phyloP scores from a whole-genome alignment of 2,329 filamentous ascomycete species.

The Penicillium janthinellum region DNA sequence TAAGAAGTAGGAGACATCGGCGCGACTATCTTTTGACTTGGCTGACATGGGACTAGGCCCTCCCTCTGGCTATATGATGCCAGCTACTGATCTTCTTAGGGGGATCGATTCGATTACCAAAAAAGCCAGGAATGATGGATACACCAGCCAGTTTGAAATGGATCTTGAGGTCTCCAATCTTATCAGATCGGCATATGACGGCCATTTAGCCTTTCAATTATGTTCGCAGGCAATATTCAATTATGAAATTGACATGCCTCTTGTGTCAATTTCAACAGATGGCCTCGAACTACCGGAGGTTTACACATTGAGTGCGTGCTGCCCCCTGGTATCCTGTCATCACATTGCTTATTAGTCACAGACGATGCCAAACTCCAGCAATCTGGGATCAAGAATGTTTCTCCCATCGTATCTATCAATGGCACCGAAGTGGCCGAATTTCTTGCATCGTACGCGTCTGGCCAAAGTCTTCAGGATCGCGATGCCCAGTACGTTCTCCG shows the following conservation, averaged over 20 bases:
- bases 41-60: conserved; percentile 41
- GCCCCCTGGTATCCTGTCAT: background rate
- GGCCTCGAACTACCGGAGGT: conserved; percentile 61
- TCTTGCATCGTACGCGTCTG: conserved; percentile 48
- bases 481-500: conserved; percentile 54
- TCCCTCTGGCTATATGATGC: conserved; percentile 54
- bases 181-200: conserved; percentile 62
- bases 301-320: conserved; percentile 40
- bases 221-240: conserved; percentile 48
- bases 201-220: conserved; percentile 50
- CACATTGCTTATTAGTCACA: conserved; percentile 11
- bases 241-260: conserved; percentile 43
- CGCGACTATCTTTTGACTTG: background rate
- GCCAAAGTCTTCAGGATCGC: conserved; percentile 56
- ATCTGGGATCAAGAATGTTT: conserved; percentile 40
- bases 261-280: conserved; percentile 64
- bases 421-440: conserved; percentile 55
- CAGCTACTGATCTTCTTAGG: conserved; percentile 52
- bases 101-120: conserved; percentile 50
- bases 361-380: conserved; percentile 21
- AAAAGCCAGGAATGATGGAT: conserved; percentile 47
- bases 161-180: conserved; percentile 57
- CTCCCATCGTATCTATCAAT: conserved; percentile 58
- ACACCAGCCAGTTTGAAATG: conserved; percentile 58
- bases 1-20: conserved; percentile 37